Base-by-base conservation (phyloP, 148 eudicot genomes). In the Camellia sinensis region DNA sequence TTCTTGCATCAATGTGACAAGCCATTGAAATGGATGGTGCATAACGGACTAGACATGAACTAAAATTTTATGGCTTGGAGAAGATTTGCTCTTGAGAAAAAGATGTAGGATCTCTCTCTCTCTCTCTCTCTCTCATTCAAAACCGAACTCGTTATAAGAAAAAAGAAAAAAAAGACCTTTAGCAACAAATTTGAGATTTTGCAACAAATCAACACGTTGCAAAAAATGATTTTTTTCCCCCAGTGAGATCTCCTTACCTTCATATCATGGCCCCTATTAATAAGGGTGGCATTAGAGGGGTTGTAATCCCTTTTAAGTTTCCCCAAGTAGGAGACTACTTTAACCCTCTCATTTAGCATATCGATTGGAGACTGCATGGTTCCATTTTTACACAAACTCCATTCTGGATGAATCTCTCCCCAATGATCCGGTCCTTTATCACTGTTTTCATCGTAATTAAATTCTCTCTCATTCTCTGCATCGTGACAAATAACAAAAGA, bases 291-390 rank as follows among this genome's bases (percentile, higher is more conserved):
- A 68, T 81, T 76, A 11, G 86, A 66, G n/a, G 88, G 80, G n/a
- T 69, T 76, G 65, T 88, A 88, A 40, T 46, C 15, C 18, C 73
- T 81, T 17, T 77, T 43, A 37, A 85, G 79, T 21, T 17, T 37
- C 13, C 88, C 88, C 66, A 81, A 46, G 61, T 81, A 40, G 7
- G 83, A 71, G 5, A 84, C 84, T 46, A 68, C 19, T 61, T 82
- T 21, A 74, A 77, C 86, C 75, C 86, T 82, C 70, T 78, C 59
- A 40, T 81, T 74, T 70, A 40, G 17, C 48, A 88, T 41, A 79
- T 86, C 88, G 59, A 88, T 88, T 5, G 90, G 90, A 73, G 90
- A 88, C 45, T 88, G 90, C 87, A 83, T 83, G 14, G 8, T 61
- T 72, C 90, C 90, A 6, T 67, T 17, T 50, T 59, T 45, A 46